Conservation (phyloP, 768 basidiomycete species). For the Naematelia encephala region DNA sequence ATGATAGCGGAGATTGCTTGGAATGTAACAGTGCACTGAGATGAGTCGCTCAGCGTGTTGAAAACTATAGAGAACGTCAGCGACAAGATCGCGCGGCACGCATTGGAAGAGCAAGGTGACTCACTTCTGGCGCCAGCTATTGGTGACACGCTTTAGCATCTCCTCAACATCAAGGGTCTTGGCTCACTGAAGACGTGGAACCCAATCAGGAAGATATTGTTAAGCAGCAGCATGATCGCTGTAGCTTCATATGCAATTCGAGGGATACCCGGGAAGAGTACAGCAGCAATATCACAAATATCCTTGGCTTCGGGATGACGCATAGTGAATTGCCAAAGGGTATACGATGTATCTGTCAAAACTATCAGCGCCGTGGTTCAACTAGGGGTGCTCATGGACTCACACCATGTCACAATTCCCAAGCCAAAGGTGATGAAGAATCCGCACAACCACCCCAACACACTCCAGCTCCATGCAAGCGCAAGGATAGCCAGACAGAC, state of each 20-base stretch:
- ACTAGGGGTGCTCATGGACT: no score
- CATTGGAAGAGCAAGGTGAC: no score
- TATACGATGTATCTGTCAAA: constrained; percentile 55
- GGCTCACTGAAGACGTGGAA: constrained; percentile 1
- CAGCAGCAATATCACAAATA: constrained; percentile 58
- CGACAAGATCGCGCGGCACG: no score
- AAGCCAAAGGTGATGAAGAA: constrained; percentile 42
- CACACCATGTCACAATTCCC: constrained; percentile 39
- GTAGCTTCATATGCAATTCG: constrained; percentile 57
- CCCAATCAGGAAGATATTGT: constrained; percentile 56
- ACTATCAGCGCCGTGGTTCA: no score
- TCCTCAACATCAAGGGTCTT: no score
- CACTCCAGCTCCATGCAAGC: constrained; percentile 42
- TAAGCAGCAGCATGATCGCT: constrained; percentile 58
- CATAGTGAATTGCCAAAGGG: constrained; percentile 57
- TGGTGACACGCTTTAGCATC: no score
- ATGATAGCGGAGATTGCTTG: constrained; percentile 42
- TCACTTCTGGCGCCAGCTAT: constrained; percentile 41
- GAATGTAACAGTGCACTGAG: constrained; percentile 40
- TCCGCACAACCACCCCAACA: constrained; percentile 41
- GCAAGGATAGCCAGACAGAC: constrained; percentile 45
- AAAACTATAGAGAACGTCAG: constrained; percentile 21
- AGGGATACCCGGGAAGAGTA: constrained; percentile 56
- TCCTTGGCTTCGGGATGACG: constrained; percentile 57
- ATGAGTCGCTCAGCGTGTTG: constrained; percentile 40